Conservation (phyloP, 2,329 filamentous ascomycete genomes). For the Ophiosphaerella narmari region DNA sequence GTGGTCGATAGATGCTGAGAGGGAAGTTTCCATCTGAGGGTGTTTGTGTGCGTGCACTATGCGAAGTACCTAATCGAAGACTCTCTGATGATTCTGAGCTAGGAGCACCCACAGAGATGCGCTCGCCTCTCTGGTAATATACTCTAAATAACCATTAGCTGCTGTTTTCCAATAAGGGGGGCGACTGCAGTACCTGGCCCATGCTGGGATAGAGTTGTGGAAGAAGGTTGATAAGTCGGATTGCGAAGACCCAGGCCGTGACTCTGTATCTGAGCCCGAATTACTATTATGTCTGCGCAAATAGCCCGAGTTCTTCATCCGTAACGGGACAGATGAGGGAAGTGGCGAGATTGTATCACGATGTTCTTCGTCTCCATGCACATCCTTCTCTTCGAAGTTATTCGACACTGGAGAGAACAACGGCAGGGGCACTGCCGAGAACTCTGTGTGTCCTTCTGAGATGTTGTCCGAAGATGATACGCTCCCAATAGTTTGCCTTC, state of each 20-base stretch:
- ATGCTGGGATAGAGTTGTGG: conserved; percentile 43
- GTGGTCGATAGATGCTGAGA: conserved; percentile 43
- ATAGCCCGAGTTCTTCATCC: conserved; percentile 45
- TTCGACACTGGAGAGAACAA: conserved; percentile 38
- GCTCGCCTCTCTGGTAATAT: conserved; percentile 46
- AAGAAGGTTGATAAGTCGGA: conserved; percentile 43
- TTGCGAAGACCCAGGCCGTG: conserved; percentile 42
- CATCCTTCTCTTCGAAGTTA: conserved; percentile 38
- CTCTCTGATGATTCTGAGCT: conserved; percentile 41
- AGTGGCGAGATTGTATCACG: conserved; percentile 47
- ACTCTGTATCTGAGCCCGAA: conserved; percentile 36
- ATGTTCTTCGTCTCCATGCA: conserved; percentile 34
- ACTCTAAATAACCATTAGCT: conserved; percentile 28
- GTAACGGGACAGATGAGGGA: conserved; percentile 43
- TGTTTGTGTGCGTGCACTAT: conserved; percentile 43
- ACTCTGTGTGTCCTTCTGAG: conserved; percentile 32
- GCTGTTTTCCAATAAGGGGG: not conserved
- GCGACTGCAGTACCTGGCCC: conserved; percentile 37
- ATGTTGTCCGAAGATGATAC: conserved; percentile 42
- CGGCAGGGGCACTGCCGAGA: conserved; percentile 42
- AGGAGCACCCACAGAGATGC: conserved; percentile 40
- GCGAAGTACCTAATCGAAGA: conserved; percentile 38
- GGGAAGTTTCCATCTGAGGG: conserved; percentile 46
- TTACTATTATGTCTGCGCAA: conserved; percentile 41
- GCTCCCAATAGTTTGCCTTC: conserved; percentile 41